Base-by-base conservation (phyloP, 441 rosid species). In the Arabidopsis hybrid region DNA sequence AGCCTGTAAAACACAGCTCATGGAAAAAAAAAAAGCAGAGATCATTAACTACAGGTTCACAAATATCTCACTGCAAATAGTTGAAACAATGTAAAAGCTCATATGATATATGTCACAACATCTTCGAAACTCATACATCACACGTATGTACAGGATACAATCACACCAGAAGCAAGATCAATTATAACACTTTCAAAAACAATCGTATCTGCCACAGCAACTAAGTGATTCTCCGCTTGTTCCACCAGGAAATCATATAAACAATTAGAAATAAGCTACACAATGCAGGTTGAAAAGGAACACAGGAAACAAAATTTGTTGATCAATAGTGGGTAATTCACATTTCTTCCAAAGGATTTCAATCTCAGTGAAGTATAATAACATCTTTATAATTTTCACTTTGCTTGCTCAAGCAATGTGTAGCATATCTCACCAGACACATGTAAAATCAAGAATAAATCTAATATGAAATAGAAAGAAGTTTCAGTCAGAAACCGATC, bases 21-120 rank as follows among this genome's bases (percentile, higher is more conserved):
- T 31, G 26, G 53, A 39, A 10, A 6, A 64, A 46, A 64, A 50
- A n/a, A n/a, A n/a, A n/a, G 7, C 69, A 53, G 39, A 61, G 10
- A 51, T 31, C 61, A 29, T 8, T 10, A 39, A 35, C 31, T 17
- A 42, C 13, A 62, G 46, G 1, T 62, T 53, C 31, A 4, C 5
- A 63, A 8, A 50, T 1, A 6, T 42, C 55, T 71, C 34, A 62
- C 18, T 14, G 14, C 31, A 72, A 63, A 46, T 31, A 35, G 39
- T 3, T 39, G 13, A 26, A 45, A 45, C 32, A 56, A 45, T 56
- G 13, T 32, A 42, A 17, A 53, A 40, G 17, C 65, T 31, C 31
- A 49, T 26, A 21, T 14, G 5, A 7, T 46, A 21, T 13, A 13
- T 5, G 58, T 8, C 39, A 35, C 11, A 69, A 17, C 64, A 60